Base-by-base conservation (phyloP, 148 eudicot genomes). In the Rhododendron henanense region DNA sequence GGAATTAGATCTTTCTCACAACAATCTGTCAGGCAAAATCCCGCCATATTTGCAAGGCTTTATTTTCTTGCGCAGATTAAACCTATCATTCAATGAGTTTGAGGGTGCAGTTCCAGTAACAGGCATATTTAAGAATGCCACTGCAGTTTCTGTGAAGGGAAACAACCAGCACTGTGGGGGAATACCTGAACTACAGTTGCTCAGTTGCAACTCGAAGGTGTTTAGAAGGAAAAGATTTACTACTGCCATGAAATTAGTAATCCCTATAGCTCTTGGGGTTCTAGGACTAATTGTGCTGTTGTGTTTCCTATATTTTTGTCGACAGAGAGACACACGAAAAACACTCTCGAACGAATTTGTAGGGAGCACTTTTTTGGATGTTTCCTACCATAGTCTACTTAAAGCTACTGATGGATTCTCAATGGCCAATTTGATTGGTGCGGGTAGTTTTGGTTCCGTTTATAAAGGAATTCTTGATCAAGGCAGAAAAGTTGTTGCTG, bases 141-240 rank as follows among this genome's bases (percentile, higher is more conserved):
- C 65, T 50, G 88, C 88, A 28, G 5, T 90, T n/a, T 82, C 86
- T 23, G 25, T 92, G 2, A 67, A 6, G 2, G 90, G 89, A 47
- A 92, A 92, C 31, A 80, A 16, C 15, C 78, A 82, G 65, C 85
- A 90, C 47, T 92, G 86, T 87, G 92, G 92, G 48, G 93, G 90
- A 59, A 78, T 89, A 39, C 63, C 55, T n/a, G 83, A 84, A 51
- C 77, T 92, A 16, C 74, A 86, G 51, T 81, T 92, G 53, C 92
- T 14, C 57, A 13, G 57, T 53, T 53, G 57, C 57, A 14, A 53
- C 16, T 53, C 0, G 18, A 53, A 53, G 19, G 57, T 53, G 57
- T 53, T 53, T 53, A 53, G 15, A 53, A 53, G 57, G 16, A 53
- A 53, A 13, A 53, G 57, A 53, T 53, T 53, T 53, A 53, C 57